Evolutionary conservation across 768 basidiomycete species (phyloP), one percentile per base, ranked within the genome.

Genomic region (Filobasidium floriforme): DNA sequence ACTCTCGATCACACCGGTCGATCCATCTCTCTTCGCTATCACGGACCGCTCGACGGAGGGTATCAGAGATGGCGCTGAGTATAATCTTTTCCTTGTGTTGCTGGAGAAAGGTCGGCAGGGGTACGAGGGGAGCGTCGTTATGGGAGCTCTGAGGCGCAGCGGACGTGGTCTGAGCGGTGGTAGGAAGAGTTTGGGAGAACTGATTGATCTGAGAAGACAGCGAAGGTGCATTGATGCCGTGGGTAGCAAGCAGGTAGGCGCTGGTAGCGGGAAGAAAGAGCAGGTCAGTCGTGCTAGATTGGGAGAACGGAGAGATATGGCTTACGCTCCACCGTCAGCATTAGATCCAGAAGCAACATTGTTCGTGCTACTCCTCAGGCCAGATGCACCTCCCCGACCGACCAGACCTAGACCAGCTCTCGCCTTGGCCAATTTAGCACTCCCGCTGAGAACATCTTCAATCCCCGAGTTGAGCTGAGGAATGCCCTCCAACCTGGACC

Each of bases 391-490:
- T 51, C 57, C 26, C 9, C 29, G 69, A 12, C 73, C 73, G 5
- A 52, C 54, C 18, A 46, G 60, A 24, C 68, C 67, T 49, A 68
- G 71, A 52, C 63, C 69, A 55, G 63, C 70, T 61, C 70, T 75
- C 24, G 71, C 75, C 62, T 72, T 71, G 0, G 75, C 79, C 28
- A 97, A 86, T 49, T 88, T 83, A 22, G 92, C 84, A 1, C 90
- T 92, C 80, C 94, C 91, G 0, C 88, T 87, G 77, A 98, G 94
- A 69, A 99, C 89, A 80, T 97, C 91, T 78, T 94, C 92, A 40
- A 98, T 84, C 1, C 91, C 90, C 64, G 94, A 86, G 64, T 89
- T 85, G 51, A 99, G 87, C 1, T 88, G 84, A 12, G 94, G 94
- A 1, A 98, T 81, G 72, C 96, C 64, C 18, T 65, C 64, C 43